Percentiles rank a stretch among this genome's conserved stretches.
Evolutionary conservation across 2,329 filamentous ascomycete genomes (phyloP).

Genomic region (Aspergillus persii): DNA sequence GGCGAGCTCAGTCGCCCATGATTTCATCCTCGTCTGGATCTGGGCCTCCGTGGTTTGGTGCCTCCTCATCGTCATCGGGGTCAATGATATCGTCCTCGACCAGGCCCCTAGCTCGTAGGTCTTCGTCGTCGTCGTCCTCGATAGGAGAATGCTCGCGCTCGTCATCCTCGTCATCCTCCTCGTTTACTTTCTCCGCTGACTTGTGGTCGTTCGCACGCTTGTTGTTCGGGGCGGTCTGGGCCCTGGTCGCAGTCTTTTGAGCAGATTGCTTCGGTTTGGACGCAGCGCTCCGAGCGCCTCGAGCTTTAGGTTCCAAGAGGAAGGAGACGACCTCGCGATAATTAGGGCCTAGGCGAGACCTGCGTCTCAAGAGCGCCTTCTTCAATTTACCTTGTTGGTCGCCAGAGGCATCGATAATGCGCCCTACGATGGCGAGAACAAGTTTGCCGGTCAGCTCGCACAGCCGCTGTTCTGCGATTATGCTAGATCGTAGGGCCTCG

Average conservation of each 20-base stretch:
- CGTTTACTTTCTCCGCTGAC: conserved; percentile 44
- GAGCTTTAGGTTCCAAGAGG: conserved; percentile 65
- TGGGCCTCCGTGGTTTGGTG: conserved; percentile 20
- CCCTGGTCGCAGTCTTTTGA: conserved; percentile 13
- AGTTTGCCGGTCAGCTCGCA: conserved; percentile 84
- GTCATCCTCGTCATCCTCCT: conserved; percentile 41
- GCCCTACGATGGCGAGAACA: conserved; percentile 73
- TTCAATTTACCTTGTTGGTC: conserved; percentile 63
- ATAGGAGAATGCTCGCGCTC: conserved; percentile 23
- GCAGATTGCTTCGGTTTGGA: conserved; percentile 36
- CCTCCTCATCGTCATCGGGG: conserved; percentile 25
- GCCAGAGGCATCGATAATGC: conserved; percentile 66
- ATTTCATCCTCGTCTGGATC: conserved; percentile 41
- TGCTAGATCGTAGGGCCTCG: conserved; percentile 61
- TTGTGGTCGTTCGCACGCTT: conserved; percentile 26
- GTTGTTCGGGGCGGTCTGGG: conserved; percentile 13
- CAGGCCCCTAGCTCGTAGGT: conserved; percentile 35
- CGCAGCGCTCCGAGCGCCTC: conserved; percentile 17
- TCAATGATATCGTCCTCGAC: conserved; percentile 47
- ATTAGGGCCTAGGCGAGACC: conserved; percentile 74
- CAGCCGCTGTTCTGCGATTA: conserved; percentile 79
- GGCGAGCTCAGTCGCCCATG: conserved; percentile 39
- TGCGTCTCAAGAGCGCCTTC: conserved; percentile 74
- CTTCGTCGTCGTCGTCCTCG: conserved; percentile 45
- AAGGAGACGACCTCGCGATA: conserved; percentile 81